Base-by-base conservation (phyloP, 208 protist species). In the Leishmania mexicana region DNA sequence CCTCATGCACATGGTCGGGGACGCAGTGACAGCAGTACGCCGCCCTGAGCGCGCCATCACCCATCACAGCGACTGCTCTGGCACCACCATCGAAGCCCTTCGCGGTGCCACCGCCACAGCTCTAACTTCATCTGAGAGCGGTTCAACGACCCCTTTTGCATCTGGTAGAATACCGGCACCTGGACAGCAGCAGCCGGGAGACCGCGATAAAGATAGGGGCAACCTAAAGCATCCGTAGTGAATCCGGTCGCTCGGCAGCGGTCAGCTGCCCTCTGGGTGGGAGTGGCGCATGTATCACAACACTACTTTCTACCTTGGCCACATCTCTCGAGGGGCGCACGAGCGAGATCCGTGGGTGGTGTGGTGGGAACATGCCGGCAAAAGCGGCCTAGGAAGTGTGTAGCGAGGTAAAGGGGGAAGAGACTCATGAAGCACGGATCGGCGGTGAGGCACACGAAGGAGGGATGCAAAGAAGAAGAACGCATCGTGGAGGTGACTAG, bases 321-420 rank as follows among this genome's bases (percentile, higher is more conserved):
- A 93, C 76, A 80, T 96, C 62, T 85, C 82, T 0, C 88, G 91
- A 21, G 93, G 95, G 72, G 93, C 89, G 53, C 88, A 95, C 73
- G 85, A 94, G 72, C 83, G 89, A 76, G 40, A 78, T 70, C 90
- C 91, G 64, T 93, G 88, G 90, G 86, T 88, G 68, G 90, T 94
- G 6, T 95, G 87, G 90, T 80, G 72, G 71, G 53, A 80, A 17
- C 88, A 87, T 35, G 81, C 83, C 4, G 75, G 74, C 11, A 77
- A 73, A 47, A 53, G 57, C 15, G 71, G 57, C 21, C 31, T 24
- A 21, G 76, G 68, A 24, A 38, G 60, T 58, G 73, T 38, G 5
- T 58, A 83, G 75, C 54, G 68, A 2, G 64, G n/a, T 8, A 17
- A 49, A 19, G 60, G 17, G n/a, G 15, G 17, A 78, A n/a, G 75